Conservation (phyloP, 257 asterid species). For the Solanum bulbocastanum region DNA sequence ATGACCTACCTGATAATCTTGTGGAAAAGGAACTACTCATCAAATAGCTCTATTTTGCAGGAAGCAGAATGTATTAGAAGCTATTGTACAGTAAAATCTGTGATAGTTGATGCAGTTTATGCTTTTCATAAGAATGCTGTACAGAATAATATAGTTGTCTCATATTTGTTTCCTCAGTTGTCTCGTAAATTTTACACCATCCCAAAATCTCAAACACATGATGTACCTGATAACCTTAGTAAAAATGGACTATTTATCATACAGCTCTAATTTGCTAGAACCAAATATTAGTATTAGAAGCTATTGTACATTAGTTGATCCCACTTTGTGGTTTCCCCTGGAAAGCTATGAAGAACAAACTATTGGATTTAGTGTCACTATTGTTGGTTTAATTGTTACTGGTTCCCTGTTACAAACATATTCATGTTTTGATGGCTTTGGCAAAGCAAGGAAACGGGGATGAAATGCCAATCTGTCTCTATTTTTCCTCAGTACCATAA, state of each 20-base stretch:
- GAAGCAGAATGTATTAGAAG: background rate
- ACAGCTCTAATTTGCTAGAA: background rate
- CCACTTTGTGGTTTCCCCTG: background rate
- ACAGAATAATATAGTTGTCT: background rate
- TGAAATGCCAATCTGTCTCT: background rate
- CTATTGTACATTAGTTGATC: background rate
- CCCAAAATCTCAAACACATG: background rate
- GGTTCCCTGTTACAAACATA: background rate
- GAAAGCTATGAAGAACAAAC: background rate
- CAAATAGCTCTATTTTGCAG: background rate
- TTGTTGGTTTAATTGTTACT: background rate
- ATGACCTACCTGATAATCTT: background rate
- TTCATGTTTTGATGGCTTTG: background rate
- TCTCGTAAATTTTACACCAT: background rate
- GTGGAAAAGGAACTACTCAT: background rate
- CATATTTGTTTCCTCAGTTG: background rate
- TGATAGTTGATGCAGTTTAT: background rate
- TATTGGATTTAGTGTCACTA: background rate
- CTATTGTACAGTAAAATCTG: background rate
- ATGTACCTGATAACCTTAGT: background rate
- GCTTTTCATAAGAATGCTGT: background rate
- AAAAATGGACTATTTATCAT: background rate
- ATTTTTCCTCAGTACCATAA: background rate
- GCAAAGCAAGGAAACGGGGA: background rate
- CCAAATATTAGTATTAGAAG: background rate